phyloP scores from a whole-genome alignment of 176 grass and related monocot genomes.

The Aegilops bicornis region DNA sequence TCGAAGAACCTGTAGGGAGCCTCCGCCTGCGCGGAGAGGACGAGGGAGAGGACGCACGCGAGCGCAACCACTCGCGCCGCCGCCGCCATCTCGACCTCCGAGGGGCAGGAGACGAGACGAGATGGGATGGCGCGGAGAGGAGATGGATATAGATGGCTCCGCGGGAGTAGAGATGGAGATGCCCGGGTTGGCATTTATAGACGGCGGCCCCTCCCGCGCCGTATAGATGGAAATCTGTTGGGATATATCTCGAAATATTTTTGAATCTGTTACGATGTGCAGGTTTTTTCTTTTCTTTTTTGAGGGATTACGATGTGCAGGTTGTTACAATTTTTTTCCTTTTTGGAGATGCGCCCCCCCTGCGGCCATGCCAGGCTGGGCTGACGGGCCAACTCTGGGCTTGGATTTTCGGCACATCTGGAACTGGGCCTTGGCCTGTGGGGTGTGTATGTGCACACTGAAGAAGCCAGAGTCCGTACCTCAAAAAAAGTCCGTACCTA shows the following conservation, averaged over 20 bases:
- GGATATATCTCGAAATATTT: neutral
- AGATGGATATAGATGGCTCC: neutral
- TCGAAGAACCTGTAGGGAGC: slow-evolving; percentile 57
- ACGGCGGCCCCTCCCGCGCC: neutral
- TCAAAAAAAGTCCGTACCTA: too few species aligned
- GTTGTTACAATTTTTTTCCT: neutral
- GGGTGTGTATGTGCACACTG: neutral
- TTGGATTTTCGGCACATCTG: neutral
- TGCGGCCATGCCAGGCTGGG: neutral
- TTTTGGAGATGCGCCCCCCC: neutral
- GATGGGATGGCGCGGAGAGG: neutral
- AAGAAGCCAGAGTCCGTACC: too few species aligned
- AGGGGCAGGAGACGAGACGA: neutral
- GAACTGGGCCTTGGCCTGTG: neutral
- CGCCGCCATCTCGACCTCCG: neutral
- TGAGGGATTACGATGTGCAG: neutral
- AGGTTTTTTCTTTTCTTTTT: neutral
- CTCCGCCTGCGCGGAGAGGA: slow-evolving; percentile 22
- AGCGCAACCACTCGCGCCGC: neutral
- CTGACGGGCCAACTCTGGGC: neutral
- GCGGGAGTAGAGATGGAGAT: neutral
- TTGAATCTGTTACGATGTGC: neutral
- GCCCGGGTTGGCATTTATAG: neutral
- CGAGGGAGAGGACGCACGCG: slow-evolving; percentile 8
- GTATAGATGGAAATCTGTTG: neutral